These are phyloP conservation scores for Neopestalotiopsis clavispora DNA, from an alignment of 2,329 filamentous ascomycete genomes.

Conservation along the genomic window DNA sequence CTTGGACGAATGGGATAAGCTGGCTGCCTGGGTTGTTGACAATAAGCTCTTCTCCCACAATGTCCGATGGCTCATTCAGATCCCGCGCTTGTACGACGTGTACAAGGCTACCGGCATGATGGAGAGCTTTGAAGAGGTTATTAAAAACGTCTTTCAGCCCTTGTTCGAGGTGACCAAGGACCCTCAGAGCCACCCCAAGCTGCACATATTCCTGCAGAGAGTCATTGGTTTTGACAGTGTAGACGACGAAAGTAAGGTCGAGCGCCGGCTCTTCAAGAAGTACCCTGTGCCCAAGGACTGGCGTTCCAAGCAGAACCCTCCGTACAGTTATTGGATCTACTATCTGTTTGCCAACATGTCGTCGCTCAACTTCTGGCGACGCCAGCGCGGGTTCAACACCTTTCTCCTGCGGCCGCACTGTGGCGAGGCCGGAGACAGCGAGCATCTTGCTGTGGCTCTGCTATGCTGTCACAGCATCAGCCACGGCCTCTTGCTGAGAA, in stretches of 20 bases:
- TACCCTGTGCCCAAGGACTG: constrained; percentile 90
- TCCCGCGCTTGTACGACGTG: constrained; percentile 92
- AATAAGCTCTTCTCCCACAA: constrained; percentile 99
- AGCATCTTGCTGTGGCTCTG: constrained; percentile 90
- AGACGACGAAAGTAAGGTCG: constrained; percentile 96
- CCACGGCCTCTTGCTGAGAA: constrained; percentile 88
- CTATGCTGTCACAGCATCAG: constrained; percentile 97
- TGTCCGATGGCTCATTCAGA: constrained; percentile 94
- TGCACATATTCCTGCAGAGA: constrained; percentile 91
- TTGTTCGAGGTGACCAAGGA: constrained; percentile 93
- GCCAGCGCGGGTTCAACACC: constrained; percentile 92
- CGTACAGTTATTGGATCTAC: constrained; percentile 99
- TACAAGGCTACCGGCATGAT: constrained; percentile 90
- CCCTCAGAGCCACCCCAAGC: constrained; percentile 84
- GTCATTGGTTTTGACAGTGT: constrained; percentile 98
- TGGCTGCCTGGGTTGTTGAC: constrained; percentile 96
- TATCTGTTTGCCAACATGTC: constrained; percentile 94
- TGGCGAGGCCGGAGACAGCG: constrained; percentile 94
- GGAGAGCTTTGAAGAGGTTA: constrained; percentile 87
- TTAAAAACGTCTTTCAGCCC: constrained; percentile 90
- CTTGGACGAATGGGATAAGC: constrained; percentile 95
- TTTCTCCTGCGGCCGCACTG: constrained; percentile 93
- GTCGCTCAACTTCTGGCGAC: constrained; percentile 90
- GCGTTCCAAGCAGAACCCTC: constrained; percentile 92
- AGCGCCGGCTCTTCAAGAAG: constrained; percentile 92